Conservation (phyloP, 805 yeast species). For the Metschnikowia drakensbergensis region DNA sequence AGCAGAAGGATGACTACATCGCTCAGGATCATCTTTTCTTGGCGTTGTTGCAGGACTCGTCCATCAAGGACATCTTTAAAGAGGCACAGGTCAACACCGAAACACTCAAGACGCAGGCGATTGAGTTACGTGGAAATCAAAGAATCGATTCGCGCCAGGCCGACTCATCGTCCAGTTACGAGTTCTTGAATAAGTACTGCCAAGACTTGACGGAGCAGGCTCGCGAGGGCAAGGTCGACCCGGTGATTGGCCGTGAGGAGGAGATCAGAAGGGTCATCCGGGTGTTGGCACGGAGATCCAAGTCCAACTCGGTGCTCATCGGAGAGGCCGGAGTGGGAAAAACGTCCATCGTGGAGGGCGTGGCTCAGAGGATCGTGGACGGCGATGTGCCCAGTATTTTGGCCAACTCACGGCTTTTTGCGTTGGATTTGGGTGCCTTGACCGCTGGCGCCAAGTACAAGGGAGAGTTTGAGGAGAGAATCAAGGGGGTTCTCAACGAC, state of each 20-base stretch:
- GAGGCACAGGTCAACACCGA: slow-evolving; percentile 67
- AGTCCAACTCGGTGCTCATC: slow-evolving; percentile 92
- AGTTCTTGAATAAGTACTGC: slow-evolving; percentile 86
- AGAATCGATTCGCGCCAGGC: slow-evolving; percentile 92
- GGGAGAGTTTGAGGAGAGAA: slow-evolving; percentile 97
- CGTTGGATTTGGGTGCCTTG: slow-evolving; percentile 91
- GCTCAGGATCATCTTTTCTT: slow-evolving; percentile 92
- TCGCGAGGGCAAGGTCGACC: slow-evolving; percentile 90
- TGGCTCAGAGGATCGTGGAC: slow-evolving; percentile 94
- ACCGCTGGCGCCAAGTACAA: slow-evolving; percentile 99
- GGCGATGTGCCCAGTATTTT: slow-evolving; percentile 91
- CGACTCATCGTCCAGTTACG: slow-evolving; percentile 80
- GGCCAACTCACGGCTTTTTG: slow-evolving; percentile 74
- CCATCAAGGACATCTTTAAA: slow-evolving; percentile 67
- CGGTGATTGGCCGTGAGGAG: slow-evolving; percentile 98
- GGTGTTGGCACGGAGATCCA: slow-evolving; percentile 93
- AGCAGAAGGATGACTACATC: slow-evolving; percentile 85
- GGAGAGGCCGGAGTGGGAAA: slow-evolving; percentile 99
- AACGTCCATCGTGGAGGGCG: slow-evolving; percentile 97
- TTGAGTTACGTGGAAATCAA: slow-evolving; percentile 81
- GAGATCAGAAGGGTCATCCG: slow-evolving; percentile 94
- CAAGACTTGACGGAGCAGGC: slow-evolving; percentile 92
- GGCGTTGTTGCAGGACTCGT: slow-evolving; percentile 76
- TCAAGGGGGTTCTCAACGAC: slow-evolving; percentile 93
- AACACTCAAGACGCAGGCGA: slow-evolving; percentile 70